Percentiles rank a stretch among this genome's conserved stretches.
Conservation (phyloP, 2,329 filamentous ascomycete species). For the Aspergillus jensenii region DNA sequence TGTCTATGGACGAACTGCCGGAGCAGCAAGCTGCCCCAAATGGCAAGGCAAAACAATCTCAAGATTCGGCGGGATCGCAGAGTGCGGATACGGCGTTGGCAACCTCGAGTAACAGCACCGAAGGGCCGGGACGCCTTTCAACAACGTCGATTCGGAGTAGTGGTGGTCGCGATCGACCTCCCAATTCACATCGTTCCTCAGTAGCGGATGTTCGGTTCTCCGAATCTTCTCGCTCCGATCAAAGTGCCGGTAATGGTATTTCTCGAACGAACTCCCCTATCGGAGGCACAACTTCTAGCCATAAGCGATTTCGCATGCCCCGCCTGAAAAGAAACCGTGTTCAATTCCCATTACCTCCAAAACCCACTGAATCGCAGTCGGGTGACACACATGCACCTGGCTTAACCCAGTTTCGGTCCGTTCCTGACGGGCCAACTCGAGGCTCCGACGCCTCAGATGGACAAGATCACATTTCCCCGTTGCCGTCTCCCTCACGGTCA, state of each 20-base stretch:
- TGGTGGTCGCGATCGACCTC: conserved; percentile 59
- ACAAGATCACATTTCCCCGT: conserved; percentile 36
- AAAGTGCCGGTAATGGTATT: conserved; percentile 66
- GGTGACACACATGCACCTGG: conserved; percentile 17
- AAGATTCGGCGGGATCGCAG: conserved; percentile 30
- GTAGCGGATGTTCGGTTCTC: conserved; percentile 67
- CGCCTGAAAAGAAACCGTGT: conserved; percentile 74
- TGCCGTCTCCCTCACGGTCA: conserved; percentile 53
- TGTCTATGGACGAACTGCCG: conserved; percentile 32
- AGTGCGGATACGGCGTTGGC: conserved; percentile 30
- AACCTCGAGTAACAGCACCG: conserved; percentile 55
- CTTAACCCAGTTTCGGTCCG: conserved; percentile 18
- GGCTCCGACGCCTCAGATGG: conserved; percentile 27
- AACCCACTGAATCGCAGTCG: conserved; percentile 41
- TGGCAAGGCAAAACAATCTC: conserved; percentile 20
- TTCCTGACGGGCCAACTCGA: conserved; percentile 21
- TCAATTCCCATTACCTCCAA: conserved; percentile 86
- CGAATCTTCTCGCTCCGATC: conserved; percentile 88
- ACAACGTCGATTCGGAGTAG: conserved; percentile 46
- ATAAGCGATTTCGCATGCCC: conserved; percentile 77
- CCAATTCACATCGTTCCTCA: conserved; percentile 61
- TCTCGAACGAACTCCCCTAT: conserved; percentile 63
- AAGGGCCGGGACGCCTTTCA: conserved; percentile 58
- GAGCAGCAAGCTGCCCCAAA: conserved; percentile 11
- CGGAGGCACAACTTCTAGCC: conserved; percentile 61